phyloP scores from a whole-genome alignment of 2,329 filamentous ascomycete genomes.

The Fusarium drepaniforme region DNA sequence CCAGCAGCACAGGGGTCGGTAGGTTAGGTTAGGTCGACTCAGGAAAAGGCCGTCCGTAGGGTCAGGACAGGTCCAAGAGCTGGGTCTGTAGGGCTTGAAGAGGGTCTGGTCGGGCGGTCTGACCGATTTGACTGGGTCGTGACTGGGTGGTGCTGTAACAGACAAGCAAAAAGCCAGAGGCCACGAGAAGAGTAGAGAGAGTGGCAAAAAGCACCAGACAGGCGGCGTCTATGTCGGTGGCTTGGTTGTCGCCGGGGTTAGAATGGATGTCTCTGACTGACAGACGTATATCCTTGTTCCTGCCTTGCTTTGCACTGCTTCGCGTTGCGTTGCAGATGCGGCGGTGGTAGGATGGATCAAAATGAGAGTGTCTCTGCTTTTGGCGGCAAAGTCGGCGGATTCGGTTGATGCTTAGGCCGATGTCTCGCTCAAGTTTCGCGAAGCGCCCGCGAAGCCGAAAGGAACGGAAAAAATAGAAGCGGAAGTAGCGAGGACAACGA shows the following conservation, averaged over 20 bases:
- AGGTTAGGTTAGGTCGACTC: not conserved
- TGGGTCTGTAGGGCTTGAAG: not conserved
- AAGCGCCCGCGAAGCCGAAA: not conserved
- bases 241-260: not conserved
- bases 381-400: conserved; percentile 18
- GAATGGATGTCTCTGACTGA: not conserved
- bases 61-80: not conserved
- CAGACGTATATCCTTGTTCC: not conserved
- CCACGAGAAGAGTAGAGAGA: conserved; percentile 2
- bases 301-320: conserved; percentile 8
- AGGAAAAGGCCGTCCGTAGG: too few relatives aligned
- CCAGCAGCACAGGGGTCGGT: not conserved
- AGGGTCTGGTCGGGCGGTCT: conserved; percentile 22
- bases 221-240: not conserved
- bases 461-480: not conserved
- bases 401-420: conserved; percentile 19
- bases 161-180: conserved; percentile 18
- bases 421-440: conserved; percentile 30
- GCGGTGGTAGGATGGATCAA: conserved; percentile 1
- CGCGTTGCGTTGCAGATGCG: conserved; percentile 34
- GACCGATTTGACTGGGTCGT: conserved; percentile 23
- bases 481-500: not conserved
- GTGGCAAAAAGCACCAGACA: conserved; percentile 26
- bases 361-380: conserved; percentile 17
- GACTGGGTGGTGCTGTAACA: not conserved